phyloP scores from a whole-genome alignment of 495 filamentous ascomycete genomes.

The Neurospora discreta region DNA sequence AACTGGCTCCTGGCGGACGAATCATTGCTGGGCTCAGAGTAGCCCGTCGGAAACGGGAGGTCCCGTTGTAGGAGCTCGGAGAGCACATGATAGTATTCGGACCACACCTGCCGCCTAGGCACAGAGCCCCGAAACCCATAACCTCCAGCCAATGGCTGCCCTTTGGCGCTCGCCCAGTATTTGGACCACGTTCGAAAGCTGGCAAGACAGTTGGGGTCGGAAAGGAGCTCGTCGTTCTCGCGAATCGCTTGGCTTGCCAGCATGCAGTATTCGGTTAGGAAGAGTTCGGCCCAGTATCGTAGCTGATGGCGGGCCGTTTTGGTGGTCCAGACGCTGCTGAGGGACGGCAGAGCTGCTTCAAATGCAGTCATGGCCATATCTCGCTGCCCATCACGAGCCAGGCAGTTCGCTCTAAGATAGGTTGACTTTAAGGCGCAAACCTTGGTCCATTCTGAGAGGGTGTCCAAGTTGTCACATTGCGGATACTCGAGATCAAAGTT shows the following conservation, averaged over 20 bases:
- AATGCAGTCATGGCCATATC: conserved; percentile 53
- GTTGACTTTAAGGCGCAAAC: conserved; percentile 68
- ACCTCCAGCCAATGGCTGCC: conserved; percentile 27
- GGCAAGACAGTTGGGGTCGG: conserved; percentile 37
- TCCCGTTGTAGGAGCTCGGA: conserved; percentile 51
- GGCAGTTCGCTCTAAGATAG: conserved; percentile 64
- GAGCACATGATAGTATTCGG: conserved; percentile 65
- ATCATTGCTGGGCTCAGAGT: conserved; percentile 24
- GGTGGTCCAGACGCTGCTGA: conserved; percentile 35
- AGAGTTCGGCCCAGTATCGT: conserved; percentile 65
- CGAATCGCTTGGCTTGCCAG: conserved; percentile 46
- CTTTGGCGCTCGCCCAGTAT: conserved; percentile 40
- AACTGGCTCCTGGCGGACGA: conserved; percentile 52
- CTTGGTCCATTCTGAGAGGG: conserved; percentile 58
- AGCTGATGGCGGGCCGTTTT: conserved; percentile 45
- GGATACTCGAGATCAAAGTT: conserved; percentile 44
- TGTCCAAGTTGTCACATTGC: conserved; percentile 33
- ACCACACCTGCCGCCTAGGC: conserved; percentile 57
- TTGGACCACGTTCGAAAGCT: conserved; percentile 53
- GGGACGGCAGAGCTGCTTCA: conserved; percentile 47
- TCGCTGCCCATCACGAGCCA: conserved; percentile 41
- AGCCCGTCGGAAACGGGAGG: conserved; percentile 37
- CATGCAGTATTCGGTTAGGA: conserved; percentile 61
- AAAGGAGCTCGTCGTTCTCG: conserved; percentile 31
- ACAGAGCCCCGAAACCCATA: conserved; percentile 35